Conservation (phyloP, 179 eudicot species). For the Drosera spatulata region DNA sequence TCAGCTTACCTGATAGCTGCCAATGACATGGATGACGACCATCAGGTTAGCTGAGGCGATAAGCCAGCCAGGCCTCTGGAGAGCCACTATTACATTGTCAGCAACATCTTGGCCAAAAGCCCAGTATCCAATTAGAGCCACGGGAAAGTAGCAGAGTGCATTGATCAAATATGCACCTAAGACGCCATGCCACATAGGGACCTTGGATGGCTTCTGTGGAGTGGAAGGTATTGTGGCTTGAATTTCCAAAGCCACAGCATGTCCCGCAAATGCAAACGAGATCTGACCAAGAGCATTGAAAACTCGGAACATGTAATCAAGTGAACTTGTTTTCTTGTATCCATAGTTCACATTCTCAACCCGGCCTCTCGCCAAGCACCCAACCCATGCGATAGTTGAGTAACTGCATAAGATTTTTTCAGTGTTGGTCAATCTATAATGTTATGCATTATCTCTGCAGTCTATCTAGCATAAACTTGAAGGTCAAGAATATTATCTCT, state of each 20-base stretch:
- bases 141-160: constrained; percentile 85
- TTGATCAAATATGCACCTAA: constrained; percentile 71
- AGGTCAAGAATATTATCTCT: no score
- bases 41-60: constrained; percentile 92
- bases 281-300: constrained; percentile 82
- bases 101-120: constrained; percentile 83
- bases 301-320: constrained; percentile 59
- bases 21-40: constrained; percentile 94
- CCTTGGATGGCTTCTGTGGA: constrained; percentile 62
- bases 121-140: constrained; percentile 84
- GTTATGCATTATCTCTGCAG: no score
- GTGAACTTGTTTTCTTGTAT: constrained; percentile 51
- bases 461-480: no score
- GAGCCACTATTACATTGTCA: constrained; percentile 72
- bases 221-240: constrained; percentile 93
- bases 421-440: no score
- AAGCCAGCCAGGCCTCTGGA: constrained; percentile 71
- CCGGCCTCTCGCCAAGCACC: constrained; percentile 47
- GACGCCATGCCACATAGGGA: constrained; percentile 90
- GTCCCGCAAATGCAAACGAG: constrained; percentile 80
- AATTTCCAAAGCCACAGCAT: constrained; percentile 79
- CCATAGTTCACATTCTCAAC: constrained; percentile 57
- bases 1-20: constrained; percentile 70
- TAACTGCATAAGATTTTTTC: constrained; percentile 34
- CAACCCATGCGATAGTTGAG: constrained; percentile 92